Percentiles rank a stretch among this genome's conserved stretches.
Evolutionary conservation across 2,329 filamentous ascomycete species (phyloP).

Genomic region (Aureobasidium sp.): DNA sequence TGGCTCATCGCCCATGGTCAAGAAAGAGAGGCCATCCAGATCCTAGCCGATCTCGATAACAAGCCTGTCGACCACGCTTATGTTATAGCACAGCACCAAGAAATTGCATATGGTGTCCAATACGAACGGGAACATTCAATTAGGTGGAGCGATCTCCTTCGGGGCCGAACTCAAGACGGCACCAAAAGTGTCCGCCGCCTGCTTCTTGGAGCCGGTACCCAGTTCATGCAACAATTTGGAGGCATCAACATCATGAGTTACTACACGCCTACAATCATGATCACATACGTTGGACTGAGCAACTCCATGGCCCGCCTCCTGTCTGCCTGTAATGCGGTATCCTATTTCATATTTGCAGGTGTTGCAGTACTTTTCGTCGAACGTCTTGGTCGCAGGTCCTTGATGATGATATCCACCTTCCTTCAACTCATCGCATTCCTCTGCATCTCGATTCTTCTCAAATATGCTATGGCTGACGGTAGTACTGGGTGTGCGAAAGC

Average conservation of each 20-base stretch:
- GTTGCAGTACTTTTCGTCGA: slow-evolving; percentile 42
- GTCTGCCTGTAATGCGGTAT: slow-evolving; percentile 45
- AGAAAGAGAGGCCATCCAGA: slow-evolving; percentile 38
- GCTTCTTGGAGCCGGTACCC: slow-evolving; percentile 45
- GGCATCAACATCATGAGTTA: slow-evolving; percentile 37
- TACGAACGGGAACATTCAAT: slow-evolving; percentile 44
- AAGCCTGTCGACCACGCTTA: slow-evolving; percentile 37
- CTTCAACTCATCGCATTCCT: slow-evolving; percentile 46
- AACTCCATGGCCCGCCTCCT: slow-evolving; percentile 46
- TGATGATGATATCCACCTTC: slow-evolving; percentile 49
- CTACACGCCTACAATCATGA: slow-evolving; percentile 51
- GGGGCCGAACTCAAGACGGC: slow-evolving; percentile 38
- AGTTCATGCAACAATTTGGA: slow-evolving; percentile 42
- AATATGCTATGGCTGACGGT: slow-evolving; percentile 29
- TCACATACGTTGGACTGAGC: slow-evolving; percentile 45
- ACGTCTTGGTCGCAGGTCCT: slow-evolving; percentile 46
- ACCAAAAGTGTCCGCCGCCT: slow-evolving; percentile 44
- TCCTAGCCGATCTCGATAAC: slow-evolving; percentile 41
- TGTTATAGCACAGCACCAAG: slow-evolving; percentile 34
- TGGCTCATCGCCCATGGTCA: slow-evolving; percentile 40
- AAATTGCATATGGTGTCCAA: slow-evolving; percentile 36
- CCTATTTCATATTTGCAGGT: slow-evolving; percentile 40
- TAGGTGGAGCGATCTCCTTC: slow-evolving; percentile 41
- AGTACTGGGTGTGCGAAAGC: slow-evolving; percentile 28
- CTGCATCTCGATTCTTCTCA: slow-evolving; percentile 43